Percentiles rank a stretch among this genome's conserved stretches.
Evolutionary conservation across 176 grass and related monocot species (phyloP).

Genomic region (Zizania latifolia): DNA sequence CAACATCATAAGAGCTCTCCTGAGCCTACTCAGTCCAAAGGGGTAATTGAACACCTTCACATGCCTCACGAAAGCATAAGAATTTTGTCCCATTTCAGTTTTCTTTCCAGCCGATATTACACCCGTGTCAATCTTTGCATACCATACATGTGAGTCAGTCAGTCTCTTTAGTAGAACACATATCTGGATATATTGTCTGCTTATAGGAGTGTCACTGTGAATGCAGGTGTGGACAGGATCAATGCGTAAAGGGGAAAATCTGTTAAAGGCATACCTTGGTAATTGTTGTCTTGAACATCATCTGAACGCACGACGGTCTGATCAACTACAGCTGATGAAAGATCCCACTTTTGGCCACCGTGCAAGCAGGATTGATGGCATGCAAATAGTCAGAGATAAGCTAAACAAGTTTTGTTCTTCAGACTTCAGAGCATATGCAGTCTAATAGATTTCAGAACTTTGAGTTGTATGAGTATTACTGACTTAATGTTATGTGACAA

Average conservation of each 20-base stretch:
- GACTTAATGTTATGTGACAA: neutral
- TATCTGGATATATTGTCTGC: neutral
- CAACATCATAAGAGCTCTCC: neutral
- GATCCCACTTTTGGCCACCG: neutral
- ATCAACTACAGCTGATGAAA: neutral
- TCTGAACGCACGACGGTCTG: neutral
- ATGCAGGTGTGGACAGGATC: neutral
- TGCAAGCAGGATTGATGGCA: neutral
- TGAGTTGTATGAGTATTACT: neutral
- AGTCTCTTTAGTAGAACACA: neutral
- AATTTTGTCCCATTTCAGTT: neutral
- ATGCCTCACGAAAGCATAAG: neutral
- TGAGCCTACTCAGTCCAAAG: neutral
- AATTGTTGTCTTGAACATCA: neutral
- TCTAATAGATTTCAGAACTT: neutral
- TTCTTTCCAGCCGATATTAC: neutral
- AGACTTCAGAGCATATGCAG: neutral
- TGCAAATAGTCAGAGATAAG: neutral
- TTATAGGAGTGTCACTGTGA: neutral
- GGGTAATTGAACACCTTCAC: neutral
- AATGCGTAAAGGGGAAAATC: neutral
- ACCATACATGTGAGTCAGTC: neutral
- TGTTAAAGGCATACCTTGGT: neutral
- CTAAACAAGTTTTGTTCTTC: constrained; percentile 1
- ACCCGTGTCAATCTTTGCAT: neutral